Conservation (phyloP, 2,329 filamentous ascomycete genomes). For the Colletotrichum horii region DNA sequence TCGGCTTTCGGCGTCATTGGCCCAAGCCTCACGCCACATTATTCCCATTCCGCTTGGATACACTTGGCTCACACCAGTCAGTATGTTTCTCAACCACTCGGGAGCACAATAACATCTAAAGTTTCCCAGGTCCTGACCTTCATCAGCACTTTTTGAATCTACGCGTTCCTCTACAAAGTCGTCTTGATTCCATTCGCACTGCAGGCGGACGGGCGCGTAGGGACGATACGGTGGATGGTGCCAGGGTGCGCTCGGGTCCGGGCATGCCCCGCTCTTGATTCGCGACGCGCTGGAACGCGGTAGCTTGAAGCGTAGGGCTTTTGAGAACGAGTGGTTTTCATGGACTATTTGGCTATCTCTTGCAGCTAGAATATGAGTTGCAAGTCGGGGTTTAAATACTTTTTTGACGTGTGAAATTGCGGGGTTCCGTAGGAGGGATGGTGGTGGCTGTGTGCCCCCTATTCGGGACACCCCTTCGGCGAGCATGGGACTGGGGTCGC, state of each 20-base stretch:
- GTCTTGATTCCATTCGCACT: not conserved
- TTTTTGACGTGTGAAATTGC: not conserved
- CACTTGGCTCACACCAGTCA: not conserved
- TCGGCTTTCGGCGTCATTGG: not conserved
- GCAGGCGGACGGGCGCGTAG: not conserved
- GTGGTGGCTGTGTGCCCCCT: not conserved
- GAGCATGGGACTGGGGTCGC: too few species aligned
- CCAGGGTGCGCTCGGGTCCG: not conserved
- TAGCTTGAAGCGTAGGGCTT: not conserved
- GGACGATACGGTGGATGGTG: not conserved
- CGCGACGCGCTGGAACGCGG: not conserved
- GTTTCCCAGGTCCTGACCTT: not conserved
- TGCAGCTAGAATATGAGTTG: fast-evolving
- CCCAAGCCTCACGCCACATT: not conserved
- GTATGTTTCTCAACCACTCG: not conserved
- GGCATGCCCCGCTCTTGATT: not conserved
- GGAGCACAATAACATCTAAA: not conserved
- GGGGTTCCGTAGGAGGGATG: not conserved
- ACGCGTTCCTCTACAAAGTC: not conserved
- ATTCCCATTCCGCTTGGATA: not conserved
- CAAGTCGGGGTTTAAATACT: not conserved
- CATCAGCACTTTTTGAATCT: fast-evolving
- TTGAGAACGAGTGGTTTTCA: too few species aligned
- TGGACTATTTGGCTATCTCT: not conserved
- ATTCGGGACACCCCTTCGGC: too few species aligned